phyloP scores from a whole-genome alignment of 2,329 filamentous ascomycete species.

The Thielaviopsis punctulata region DNA sequence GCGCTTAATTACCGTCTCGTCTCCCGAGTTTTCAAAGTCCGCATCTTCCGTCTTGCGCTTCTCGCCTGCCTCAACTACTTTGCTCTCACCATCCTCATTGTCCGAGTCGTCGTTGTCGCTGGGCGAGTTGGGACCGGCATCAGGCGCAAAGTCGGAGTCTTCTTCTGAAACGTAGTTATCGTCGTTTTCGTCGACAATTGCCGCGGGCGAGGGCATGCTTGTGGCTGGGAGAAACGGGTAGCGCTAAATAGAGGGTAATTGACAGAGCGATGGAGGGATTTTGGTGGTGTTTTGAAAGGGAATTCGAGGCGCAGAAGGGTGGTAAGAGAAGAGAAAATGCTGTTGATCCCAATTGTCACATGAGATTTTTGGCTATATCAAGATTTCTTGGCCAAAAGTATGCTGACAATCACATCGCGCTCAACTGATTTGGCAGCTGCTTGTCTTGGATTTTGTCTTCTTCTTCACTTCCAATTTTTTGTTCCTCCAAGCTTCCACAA shows the following conservation, averaged over 20 bases:
- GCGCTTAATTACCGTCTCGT: conserved; percentile 50
- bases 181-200: not conserved
- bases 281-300: not conserved
- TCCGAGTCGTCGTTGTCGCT: conserved; percentile 35
- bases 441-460: not conserved
- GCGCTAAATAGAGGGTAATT: not conserved
- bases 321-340: not conserved
- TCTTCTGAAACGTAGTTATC: conserved; percentile 48
- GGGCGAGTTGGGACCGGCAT: conserved; percentile 20
- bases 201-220: not conserved
- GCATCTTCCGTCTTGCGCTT: conserved; percentile 21
- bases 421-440: not conserved
- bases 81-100: conserved; percentile 19
- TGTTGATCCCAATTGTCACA: not conserved
- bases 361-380: too few relatives aligned
- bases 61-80: conserved; percentile 14
- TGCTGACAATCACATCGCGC: not conserved
- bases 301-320: not conserved
- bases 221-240: not conserved
- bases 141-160: conserved; percentile 57
- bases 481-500: not conserved
- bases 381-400: conserved; percentile 1
- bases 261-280: not conserved
- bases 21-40: conserved; percentile 51
- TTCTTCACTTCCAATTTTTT: not conserved